phyloP scores from a whole-genome alignment of 2,329 filamentous ascomycete species.

The Trichoderma sp. region DNA sequence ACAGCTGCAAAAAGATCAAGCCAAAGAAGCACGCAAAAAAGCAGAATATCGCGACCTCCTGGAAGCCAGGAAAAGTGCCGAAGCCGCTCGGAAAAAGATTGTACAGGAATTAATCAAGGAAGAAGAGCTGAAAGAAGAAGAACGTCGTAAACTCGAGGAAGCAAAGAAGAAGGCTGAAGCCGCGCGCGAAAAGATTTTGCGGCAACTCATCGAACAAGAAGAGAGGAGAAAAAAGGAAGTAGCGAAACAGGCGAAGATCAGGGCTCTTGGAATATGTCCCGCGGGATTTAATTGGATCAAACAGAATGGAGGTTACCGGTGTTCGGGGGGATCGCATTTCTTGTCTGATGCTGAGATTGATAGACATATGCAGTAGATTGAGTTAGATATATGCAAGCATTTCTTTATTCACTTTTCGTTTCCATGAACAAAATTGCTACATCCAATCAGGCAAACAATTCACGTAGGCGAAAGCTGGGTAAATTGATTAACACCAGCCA shows the following conservation, averaged over 20 bases:
- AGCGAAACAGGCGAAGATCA: conserved; percentile 47
- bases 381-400: background rate
- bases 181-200: conserved; percentile 38
- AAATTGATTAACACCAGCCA: background rate
- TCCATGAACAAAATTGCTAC: background rate
- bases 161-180: conserved; percentile 30
- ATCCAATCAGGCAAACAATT: background rate
- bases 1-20: conserved; percentile 54
- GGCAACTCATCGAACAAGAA: conserved; percentile 20
- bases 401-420: background rate
- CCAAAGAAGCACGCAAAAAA: conserved; percentile 39
- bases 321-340: conserved; percentile 60
- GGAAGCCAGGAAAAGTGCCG: conserved; percentile 29
- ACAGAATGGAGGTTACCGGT: conserved; percentile 57
- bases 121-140: background rate
- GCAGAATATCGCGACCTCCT: conserved; percentile 37
- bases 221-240: conserved; percentile 39
- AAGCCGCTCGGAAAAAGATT: conserved; percentile 37
- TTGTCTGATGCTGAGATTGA: conserved; percentile 22
- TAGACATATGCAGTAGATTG: background rate
- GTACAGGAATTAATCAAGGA: conserved; percentile 26
- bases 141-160: conserved; percentile 18
- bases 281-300: conserved; percentile 62
- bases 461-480: background rate
- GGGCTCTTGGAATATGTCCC: conserved; percentile 53